Evolutionary conservation across 2,329 filamentous ascomycete species (phyloP).

Genomic region (Pseudogymnoascus sp.): DNA sequence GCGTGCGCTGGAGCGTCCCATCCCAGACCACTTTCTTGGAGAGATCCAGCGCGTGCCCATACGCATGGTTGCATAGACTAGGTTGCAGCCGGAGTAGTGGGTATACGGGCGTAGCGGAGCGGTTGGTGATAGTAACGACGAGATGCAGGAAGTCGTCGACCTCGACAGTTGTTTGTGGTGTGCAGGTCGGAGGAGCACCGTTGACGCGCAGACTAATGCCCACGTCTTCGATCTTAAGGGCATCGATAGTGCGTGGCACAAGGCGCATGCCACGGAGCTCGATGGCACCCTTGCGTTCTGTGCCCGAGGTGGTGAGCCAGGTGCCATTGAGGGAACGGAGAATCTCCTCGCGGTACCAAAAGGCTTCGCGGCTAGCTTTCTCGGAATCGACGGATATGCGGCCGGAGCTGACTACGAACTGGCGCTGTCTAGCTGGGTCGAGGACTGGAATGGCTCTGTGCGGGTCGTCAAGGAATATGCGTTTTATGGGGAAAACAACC

Average conservation of each 20-base stretch:
- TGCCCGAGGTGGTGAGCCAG: slow-evolving; percentile 55
- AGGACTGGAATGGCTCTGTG: slow-evolving; percentile 72
- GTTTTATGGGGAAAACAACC: slow-evolving; percentile 66
- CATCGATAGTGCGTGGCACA: slow-evolving; percentile 72
- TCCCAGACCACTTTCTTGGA: slow-evolving; percentile 79
- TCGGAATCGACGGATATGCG: slow-evolving; percentile 75
- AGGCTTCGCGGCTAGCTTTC: slow-evolving; percentile 68
- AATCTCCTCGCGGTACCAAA: slow-evolving; percentile 84
- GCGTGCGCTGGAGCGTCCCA: slow-evolving; percentile 68
- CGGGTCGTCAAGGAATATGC: slow-evolving; percentile 69
- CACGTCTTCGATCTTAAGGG: slow-evolving; percentile 72
- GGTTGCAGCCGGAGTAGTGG: slow-evolving; percentile 72
- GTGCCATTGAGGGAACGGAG: slow-evolving; percentile 62
- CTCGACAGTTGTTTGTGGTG: slow-evolving; percentile 25
- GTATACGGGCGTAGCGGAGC: slow-evolving; percentile 57
- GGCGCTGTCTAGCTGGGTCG: slow-evolving; percentile 75
- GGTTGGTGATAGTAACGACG: slow-evolving; percentile 66
- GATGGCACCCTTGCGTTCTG: slow-evolving; percentile 55
- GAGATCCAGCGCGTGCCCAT: slow-evolving; percentile 67
- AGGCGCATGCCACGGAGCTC: slow-evolving; percentile 72
- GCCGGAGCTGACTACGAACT: slow-evolving; percentile 80
- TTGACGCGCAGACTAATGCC: slow-evolving; percentile 55
- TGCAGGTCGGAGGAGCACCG: slow-evolving; percentile 12
- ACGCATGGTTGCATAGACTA: slow-evolving; percentile 58
- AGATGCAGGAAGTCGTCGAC: slow-evolving; percentile 63